phyloP scores from a whole-genome alignment of 1,139 yeast genomes.

The Candida frijolesensis region DNA sequence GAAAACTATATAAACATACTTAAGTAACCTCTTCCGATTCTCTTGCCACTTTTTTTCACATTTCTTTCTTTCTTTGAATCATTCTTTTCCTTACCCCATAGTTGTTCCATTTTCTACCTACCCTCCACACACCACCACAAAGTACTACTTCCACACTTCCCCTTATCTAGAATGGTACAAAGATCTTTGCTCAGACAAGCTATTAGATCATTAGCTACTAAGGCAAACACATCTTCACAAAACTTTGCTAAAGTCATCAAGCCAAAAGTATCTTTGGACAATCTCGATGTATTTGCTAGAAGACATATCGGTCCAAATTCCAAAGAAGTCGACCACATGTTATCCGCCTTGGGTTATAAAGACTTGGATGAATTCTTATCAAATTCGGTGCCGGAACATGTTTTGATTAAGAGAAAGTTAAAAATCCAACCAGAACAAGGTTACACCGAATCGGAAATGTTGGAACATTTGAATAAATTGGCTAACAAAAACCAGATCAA shows the following conservation, averaged over 20 bases:
- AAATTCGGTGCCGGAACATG: slow-evolving; percentile 76
- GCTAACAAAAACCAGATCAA: slow-evolving; percentile 75
- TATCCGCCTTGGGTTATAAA: slow-evolving; percentile 61
- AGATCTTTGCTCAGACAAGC: slow-evolving; percentile 3
- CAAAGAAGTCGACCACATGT: slow-evolving; percentile 63
- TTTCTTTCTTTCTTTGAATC: no score
- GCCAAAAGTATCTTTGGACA: slow-evolving; percentile 36
- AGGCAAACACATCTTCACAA: slow-evolving; percentile 51
- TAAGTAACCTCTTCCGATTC: no score
- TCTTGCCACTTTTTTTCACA: no score
- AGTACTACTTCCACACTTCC: not conserved
- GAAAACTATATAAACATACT: no score
- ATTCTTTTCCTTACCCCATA: no score
- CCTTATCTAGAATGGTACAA: not conserved
- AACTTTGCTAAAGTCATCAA: slow-evolving; percentile 43
- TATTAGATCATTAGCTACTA: slow-evolving; percentile 24
- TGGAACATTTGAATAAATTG: slow-evolving; percentile 63
- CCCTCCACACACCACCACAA: no score
- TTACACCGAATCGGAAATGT: slow-evolving; percentile 78
- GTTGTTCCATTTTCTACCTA: no score
- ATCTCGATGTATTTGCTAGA: slow-evolving; percentile 81
- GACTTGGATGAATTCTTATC: slow-evolving; percentile 72
- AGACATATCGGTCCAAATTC: slow-evolving; percentile 91
- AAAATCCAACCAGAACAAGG: slow-evolving; percentile 69
- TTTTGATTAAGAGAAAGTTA: slow-evolving; percentile 68